Percentiles rank a stretch among this genome's conserved stretches.
Evolutionary conservation across 441 rosid species (phyloP).

Genomic region (Sinapis alba): DNA sequence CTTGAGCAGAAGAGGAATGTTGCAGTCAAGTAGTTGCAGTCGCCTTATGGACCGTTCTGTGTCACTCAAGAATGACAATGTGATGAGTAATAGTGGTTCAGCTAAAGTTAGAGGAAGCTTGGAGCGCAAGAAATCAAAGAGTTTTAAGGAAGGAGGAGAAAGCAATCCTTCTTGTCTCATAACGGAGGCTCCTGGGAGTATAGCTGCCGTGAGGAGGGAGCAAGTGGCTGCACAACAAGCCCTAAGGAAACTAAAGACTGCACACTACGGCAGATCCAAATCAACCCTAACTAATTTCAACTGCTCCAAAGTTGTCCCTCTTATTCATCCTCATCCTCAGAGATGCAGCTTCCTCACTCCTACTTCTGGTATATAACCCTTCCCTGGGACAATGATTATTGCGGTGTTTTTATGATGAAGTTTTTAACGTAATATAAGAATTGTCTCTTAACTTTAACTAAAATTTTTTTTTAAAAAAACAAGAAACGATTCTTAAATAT

Average conservation of each 20-base stretch:
- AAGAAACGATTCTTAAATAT: no score
- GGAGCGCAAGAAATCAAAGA: constrained; percentile 74
- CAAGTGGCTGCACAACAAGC: constrained; percentile 80
- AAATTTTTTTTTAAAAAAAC: no score
- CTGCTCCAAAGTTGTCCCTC: constrained; percentile 43
- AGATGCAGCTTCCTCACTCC: constrained; percentile 78
- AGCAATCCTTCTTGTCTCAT: constrained; percentile 62
- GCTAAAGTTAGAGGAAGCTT: constrained; percentile 35
- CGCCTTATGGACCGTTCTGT: constrained; percentile 28
- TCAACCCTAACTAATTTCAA: constrained; percentile 60
- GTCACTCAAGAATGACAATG: constrained; percentile 27
- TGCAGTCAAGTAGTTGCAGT: constrained; percentile 31
- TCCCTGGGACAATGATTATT: no score
- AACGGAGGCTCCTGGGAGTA: constrained; percentile 74
- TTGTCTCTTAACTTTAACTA: no score
- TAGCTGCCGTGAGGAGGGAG: constrained; percentile 81
- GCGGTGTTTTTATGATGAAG: no score
- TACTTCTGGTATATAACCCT: constrained; percentile 58
- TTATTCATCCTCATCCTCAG: constrained; percentile 37
- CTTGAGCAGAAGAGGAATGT: constrained; percentile 27
- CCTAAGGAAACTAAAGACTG: constrained; percentile 69
- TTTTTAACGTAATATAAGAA: no score
- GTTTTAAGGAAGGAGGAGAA: constrained; percentile 58
- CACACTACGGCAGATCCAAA: constrained; percentile 86
- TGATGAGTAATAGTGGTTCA: constrained; percentile 17